Percentiles rank a stretch among this genome's conserved stretches.
These are phyloP conservation scores for Corylus americana DNA, from an alignment of 306 rosid species.

Conservation along the genomic window DNA sequence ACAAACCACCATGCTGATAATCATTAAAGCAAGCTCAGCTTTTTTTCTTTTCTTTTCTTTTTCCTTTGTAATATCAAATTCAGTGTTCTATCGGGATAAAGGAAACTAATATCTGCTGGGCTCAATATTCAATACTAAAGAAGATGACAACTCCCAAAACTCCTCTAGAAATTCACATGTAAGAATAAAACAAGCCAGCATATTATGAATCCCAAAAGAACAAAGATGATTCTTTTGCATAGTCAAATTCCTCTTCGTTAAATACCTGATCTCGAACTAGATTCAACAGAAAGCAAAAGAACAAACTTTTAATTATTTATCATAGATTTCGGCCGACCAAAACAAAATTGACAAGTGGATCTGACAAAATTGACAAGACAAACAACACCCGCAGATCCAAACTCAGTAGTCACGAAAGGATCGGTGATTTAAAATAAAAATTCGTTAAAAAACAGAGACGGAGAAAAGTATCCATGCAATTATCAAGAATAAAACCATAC, in stretches of 20 bases:
- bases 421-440: background rate
- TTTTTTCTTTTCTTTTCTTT: background rate
- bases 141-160: background rate
- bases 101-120: background rate
- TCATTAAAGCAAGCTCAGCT: background rate
- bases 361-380: background rate
- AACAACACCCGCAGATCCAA: background rate
- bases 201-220: background rate
- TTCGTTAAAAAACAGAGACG: background rate
- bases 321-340: background rate
- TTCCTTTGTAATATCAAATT: too few species aligned
- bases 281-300: background rate
- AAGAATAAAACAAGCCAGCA: background rate
- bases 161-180: background rate
- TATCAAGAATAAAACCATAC: background rate
- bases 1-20: background rate
- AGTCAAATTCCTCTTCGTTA: background rate
- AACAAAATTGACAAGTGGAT: background rate
- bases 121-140: background rate
- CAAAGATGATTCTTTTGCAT: background rate
- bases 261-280: background rate
- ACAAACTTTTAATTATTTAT: background rate
- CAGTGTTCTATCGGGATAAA: too few species aligned
- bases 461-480: background rate
- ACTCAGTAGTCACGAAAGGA: background rate